Base-by-base conservation (phyloP, 192 early-diverging fungal genomes). In the Irineochytrium annulatum region DNA sequence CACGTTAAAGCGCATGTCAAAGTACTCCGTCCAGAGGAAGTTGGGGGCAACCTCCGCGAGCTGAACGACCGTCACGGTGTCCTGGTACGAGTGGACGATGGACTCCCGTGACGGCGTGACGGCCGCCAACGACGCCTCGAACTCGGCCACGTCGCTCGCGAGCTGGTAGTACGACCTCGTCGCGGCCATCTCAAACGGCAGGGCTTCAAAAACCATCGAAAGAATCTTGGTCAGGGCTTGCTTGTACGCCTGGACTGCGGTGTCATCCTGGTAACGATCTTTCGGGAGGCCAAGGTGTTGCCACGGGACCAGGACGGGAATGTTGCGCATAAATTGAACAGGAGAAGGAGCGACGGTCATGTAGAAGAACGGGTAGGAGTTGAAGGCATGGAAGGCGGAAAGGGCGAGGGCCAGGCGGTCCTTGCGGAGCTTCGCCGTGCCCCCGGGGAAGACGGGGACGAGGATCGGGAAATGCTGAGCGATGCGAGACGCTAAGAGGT, bases 371-470 rank as follows among this genome's bases (percentile, higher is more conserved):
- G 30, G 17, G 51, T 43, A 30, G 27, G 46, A 6, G 16, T 53
- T 53, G 5, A 63, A 24, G 11, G 52, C 51, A 29, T 63, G 62
- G 8, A 53, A 16, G 6, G n/a, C 26, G 14, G 13, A 19, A 19
- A 63, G 16, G 8, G 54, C 3, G 8, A 24, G n/a, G 14, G 27
- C 62, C 13, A 63, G 37, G 26, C 43, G 52, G 6, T 35, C 16
- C 1, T 51, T 17, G 1, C 53, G 33, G 6, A 63, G 51, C 3
- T 39, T 13, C 20, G 62, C 43, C 4, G 31, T 24, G 34, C 62
- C 62, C 1, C 22, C 37, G n/a, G 62, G 62, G 43, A 63, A 63
- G 14, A 37, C 43, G 16, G 22, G 60, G 3, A 45, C 41, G 22
- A 63, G 31, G 20, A 57, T 20, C n/a, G 62, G 62, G 13, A 32